Percentiles rank a stretch among this genome's conserved stretches.
These are phyloP conservation scores for Mycena metata DNA, from an alignment of 768 basidiomycete genomes.

Conservation along the genomic window DNA sequence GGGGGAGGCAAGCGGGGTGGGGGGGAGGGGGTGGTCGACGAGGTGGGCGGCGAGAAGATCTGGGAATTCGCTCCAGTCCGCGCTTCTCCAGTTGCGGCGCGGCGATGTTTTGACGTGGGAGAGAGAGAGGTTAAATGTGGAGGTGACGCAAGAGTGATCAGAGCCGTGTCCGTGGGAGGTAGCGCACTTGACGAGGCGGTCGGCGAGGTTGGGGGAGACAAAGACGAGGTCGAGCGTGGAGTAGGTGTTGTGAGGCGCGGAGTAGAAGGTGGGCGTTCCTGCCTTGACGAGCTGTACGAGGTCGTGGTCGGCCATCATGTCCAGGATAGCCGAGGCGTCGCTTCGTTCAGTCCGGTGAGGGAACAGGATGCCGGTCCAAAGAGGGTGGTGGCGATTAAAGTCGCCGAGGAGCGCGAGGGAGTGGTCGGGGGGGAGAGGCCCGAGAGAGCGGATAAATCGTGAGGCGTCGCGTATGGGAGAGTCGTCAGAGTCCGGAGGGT, in stretches of 20 bases:
- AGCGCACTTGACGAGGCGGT: background rate
- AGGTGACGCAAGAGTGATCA: background rate
- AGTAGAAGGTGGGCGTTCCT: no score
- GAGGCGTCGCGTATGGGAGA: background rate
- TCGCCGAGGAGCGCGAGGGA: background rate
- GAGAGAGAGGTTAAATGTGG: background rate
- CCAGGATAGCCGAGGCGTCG: background rate
- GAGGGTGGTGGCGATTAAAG: no score
- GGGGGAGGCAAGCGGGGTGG: no score
- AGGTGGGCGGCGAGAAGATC: background rate
- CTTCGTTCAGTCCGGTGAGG: background rate
- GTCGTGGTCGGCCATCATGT: no score
- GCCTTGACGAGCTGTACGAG: no score
- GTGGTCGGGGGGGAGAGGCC: no score
- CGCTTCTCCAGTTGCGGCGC: background rate
- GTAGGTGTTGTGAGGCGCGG: no score
- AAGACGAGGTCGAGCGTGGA: no score
- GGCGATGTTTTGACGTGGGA: background rate
- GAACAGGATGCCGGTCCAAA: conserved; percentile 1
- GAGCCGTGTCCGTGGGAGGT: conserved; percentile 4
- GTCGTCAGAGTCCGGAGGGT: no score
- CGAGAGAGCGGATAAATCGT: no score
- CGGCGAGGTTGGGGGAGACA: background rate
- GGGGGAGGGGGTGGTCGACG: background rate
- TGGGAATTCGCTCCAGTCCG: background rate